Base-by-base conservation (phyloP, 2,329 filamentous ascomycete species). In the Clonostachys solani region DNA sequence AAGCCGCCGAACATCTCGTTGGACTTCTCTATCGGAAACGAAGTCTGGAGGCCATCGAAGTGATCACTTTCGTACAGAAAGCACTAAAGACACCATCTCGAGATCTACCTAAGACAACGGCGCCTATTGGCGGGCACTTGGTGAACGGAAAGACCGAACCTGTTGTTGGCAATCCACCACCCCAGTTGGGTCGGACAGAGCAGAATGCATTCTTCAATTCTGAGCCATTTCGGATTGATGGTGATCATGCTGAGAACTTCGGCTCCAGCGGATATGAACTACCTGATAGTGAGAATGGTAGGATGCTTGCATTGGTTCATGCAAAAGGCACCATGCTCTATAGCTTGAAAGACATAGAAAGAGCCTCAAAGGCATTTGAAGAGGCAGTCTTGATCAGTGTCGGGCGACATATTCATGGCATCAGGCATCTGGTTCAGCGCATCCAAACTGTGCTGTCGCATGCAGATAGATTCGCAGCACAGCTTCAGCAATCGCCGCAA, bases 251-350 rank as follows among this genome's bases (percentile, higher is more conserved):
- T 38, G n/a, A 8, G 19, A 47, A 47, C 4, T 50, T 45, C 29
- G 46, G 48, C 6, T 50, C 45, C 16, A 52, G 47, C 33, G 48
- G 43, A 8, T 97, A 95, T 64, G 80, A 83, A 13, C 84, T 99
- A 40, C 80, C 91, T 6, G 91, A 86, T 3, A 83, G 80, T 40
- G 94, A 99, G 55, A 97, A 96, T 61, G 94, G 92, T 9, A 83
- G 94, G 50, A 90, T 99, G 59, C 78, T 99, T 41, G 88, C 91
- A n/a, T 77, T 99, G 15, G 84, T 97, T 38, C 94, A 99, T 67
- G 92, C 92, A 17, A 99, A 97, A 66, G 94, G 92, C n/a, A 97
- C 97, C 52, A 95, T 97, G 86, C 76, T 97, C 2, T 99, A 99
- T 66, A 84, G 89, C 23, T 71, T 95, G 33, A 92, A 92, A 42